Evolutionary conservation across 2,329 filamentous ascomycete species (phyloP).

Genomic region (Fusarium torulosum): DNA sequence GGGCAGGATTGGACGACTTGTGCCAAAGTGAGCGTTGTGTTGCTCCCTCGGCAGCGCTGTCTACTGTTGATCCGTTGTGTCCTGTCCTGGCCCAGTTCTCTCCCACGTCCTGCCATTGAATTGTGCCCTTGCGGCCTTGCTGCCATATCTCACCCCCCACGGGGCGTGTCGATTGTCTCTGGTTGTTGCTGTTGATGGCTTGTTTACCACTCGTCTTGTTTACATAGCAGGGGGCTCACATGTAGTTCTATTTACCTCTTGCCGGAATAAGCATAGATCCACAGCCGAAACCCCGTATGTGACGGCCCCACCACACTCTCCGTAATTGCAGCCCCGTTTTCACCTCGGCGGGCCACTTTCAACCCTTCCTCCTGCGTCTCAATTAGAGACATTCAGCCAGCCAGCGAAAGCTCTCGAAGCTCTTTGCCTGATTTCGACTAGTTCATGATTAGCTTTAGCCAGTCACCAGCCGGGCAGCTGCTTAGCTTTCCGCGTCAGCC

Average conservation of each 20-base stretch:
- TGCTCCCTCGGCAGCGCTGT: conserved; percentile 37
- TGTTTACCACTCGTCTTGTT: conserved; percentile 46
- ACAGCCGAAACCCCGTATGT: conserved; percentile 23
- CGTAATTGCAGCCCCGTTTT: conserved; percentile 30
- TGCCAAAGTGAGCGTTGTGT: conserved; percentile 27
- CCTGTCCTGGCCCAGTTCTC: conserved; percentile 30
- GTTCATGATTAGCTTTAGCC: conserved; percentile 39
- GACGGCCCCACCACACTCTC: conserved; percentile 23
- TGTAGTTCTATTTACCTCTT: conserved; percentile 45
- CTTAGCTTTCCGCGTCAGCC: conserved; percentile 36
- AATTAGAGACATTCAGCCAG: conserved; percentile 40
- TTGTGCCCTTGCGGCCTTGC: conserved; percentile 29
- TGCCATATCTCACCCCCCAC: conserved; percentile 21
- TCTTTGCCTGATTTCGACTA: conserved; percentile 37
- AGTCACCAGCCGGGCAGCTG: conserved; percentile 31
- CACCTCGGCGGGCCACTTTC: conserved; percentile 26
- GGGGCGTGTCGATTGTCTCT: conserved; percentile 45
- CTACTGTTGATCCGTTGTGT: conserved; percentile 41
- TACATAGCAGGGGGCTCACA: conserved; percentile 35
- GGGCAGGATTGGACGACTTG: conserved; percentile 50
- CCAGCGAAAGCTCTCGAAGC: conserved; percentile 41
- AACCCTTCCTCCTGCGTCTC: conserved; percentile 46
- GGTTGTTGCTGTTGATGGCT: conserved; percentile 22
- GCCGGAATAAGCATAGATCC: conserved; percentile 33
- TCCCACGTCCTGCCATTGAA: conserved; percentile 5